Base-by-base conservation (phyloP, 1,139 yeast species). In the Suhomyces maxii region DNA sequence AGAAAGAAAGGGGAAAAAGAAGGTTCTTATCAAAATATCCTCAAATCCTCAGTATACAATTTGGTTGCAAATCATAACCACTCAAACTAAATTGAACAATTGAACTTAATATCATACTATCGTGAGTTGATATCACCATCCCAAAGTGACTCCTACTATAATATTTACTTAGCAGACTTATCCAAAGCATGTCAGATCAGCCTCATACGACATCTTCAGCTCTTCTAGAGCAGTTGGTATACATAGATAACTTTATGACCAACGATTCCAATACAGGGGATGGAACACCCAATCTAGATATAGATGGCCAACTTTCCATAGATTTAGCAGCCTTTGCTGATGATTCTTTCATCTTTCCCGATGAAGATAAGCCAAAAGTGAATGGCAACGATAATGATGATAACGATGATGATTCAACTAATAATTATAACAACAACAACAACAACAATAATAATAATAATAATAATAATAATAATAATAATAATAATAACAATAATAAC, bases 271-370 rank as follows among this genome's bases (percentile, higher is more conserved):
- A 70, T 47, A 48, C 59, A 9, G 61, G 61, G 12, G 61, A 59
- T 34, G 58, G 52, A 23, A 68, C 76, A 0, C 76, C 76, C 5
- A 70, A 68, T 63, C 53, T 74, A 49, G 82, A 76, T 48, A 76
- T 81, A 35, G 90, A 85, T 57, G 88, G 85, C 46, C 85, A 85
- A 54, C 66, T 85, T 28, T 81, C 86, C 28, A 80, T 85, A 33
- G 93, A 86, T 60, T 71, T 86, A 54, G 86, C 89, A 13, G 90
- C 89, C 1, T 86, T 86, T 73, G 91, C 90, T 1, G 90, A 86
- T 57, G 90, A 85, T 52, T 77, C 86, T 8, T 86, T 86, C 55
- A 78, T 86, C 3, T 86, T 86, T 59, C 89, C 90, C 0, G 93
- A 86, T 59, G 91, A 86, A 59, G 90, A 84, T 36, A 84, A 85